Base-by-base conservation (phyloP, 176 grass and related monocot genomes). In the Eleusine indica region DNA sequence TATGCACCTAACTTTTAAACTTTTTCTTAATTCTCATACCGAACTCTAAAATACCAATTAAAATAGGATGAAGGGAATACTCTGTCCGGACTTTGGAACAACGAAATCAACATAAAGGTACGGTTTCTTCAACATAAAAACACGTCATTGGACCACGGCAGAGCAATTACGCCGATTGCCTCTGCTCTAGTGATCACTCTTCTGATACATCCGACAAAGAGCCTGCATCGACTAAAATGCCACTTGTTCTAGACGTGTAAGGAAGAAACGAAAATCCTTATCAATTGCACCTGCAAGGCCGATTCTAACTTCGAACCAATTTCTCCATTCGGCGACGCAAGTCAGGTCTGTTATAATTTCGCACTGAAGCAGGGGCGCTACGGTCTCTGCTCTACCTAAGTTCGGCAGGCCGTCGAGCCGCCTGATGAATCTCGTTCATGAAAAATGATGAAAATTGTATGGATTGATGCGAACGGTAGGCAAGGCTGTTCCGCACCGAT, bases 181-280 rank as follows among this genome's bases (percentile, higher is more conserved):
- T 35, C 25, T 21, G 2, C 60, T 68, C 18, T 52, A 28, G 14
- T 9, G 17, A 13, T 19, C 3, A 47, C 57, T 63, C 7, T 46
- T 39, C n/a, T 35, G 28, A 15, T 5, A 10, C 17, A n/a, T 68
- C 77, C 9, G n/a, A n/a, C n/a, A n/a, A 19, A 79, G 29, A 68
- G 29, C 29, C 30, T 15, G 62, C 18, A 53, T 9, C 77, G 14
- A 38, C 28, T 2, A 46, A 3, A 13, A 0, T 8, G 4, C 21
- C 29, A 68, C n/a, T 10, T 56, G 63, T 61, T 71, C 42, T 30
- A 71, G 68, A 72, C 39, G 68, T 37, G 16, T 1, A 72, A 82
- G 52, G 39, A 6, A 19, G n/a, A 60, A 47, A 62, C 11, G 18
- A 18, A 17, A 8, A 11, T 40, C 0, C 7, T 2, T 17, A n/a